Conservation (phyloP, 2,329 filamentous ascomycete species). For the Arthrobotrys megalospora region DNA sequence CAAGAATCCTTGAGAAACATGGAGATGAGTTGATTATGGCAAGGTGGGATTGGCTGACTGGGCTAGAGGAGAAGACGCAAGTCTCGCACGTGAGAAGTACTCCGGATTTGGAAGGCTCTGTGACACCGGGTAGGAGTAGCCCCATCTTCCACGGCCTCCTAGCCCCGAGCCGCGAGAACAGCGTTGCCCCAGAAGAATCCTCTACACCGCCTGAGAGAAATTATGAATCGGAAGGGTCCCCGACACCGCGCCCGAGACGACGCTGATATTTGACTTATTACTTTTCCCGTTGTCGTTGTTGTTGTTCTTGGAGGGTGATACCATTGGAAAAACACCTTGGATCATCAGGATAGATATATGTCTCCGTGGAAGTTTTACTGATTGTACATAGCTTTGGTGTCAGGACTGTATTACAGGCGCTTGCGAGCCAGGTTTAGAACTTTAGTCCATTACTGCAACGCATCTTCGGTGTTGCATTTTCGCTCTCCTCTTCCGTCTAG, state of each 20-base stretch:
- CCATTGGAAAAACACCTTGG: not conserved
- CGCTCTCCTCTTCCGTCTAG: not conserved
- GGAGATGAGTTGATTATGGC: constrained; percentile 17
- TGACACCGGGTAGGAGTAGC: not conserved
- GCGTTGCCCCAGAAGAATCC: constrained; percentile 6
- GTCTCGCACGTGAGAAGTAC: not conserved
- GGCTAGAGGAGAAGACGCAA: not conserved
- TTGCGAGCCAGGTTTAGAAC: no score
- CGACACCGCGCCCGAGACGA: constrained; percentile 4
- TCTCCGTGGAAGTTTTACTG: no score
- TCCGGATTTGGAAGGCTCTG: constrained; percentile 5
- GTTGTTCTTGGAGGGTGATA: not conserved
- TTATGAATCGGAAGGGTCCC: not conserved
- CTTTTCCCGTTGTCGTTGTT: not conserved
- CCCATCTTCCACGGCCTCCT: not conserved
- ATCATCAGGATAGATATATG: not conserved
- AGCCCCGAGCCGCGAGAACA: constrained; percentile 20
- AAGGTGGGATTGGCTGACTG: constrained; percentile 27
- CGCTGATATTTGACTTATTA: not conserved
- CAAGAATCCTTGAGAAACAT: constrained; percentile 16
- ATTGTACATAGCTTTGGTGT: no score
- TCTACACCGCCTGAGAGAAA: not conserved
- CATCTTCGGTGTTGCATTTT: constrained; percentile 7
- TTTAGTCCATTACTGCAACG: not conserved
- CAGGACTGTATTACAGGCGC: no score